Evolutionary conservation across 352 stramenopile species (phyloP), one percentile per base, ranked within the genome.

Genomic region (Globisporangium recalcitrans): DNA sequence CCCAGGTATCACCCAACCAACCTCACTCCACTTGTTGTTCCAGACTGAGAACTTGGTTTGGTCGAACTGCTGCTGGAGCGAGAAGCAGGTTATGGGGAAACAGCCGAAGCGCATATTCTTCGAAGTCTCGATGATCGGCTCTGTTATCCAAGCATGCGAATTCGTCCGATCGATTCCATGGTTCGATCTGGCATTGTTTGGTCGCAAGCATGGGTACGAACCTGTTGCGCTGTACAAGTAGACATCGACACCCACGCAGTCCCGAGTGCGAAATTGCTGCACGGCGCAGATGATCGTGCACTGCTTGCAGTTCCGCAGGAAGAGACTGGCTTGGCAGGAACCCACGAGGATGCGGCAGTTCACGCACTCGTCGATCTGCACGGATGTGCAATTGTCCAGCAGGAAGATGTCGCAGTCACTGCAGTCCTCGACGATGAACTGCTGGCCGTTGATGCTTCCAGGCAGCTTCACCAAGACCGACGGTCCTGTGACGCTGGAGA

Each of bases 21-120:
- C 83, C 78, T 93, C 84, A 56, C 81, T 90, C 81, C 84, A 93
- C 27, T 81, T 78, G 72, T 90, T 93, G 72, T 89, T 87, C 80
- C 84, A 93, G 27, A 86, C 70, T 0, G 78, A 88, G 65, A 93
- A 87, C 24, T 85, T 85, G 68, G 78, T 72, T 40, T 70, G 65
- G 16, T 80, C 75, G 49, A 91, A 73, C 31, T 93, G 80, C 47
- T 89, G 76, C 59, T 87, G 75, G 54, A 93, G 58, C 2, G 74
- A 87, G 60, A 91, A 88, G 66, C 91, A 91, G 5, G 76, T 72
- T 5, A 88, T 48, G 10, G 77, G 72, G 63, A 87, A 91, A 52
- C 78, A 88, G 8, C 69, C 71, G 42, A 93, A 86, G 40, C 73
- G 78, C 62, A 93, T 70, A 4, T 69, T 62, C 57, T 55, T 75